Evolutionary conservation across 108 stramenopile species (phyloP), one percentile per base, ranked within the genome.

Genomic region (Cyclotella sp.): DNA sequence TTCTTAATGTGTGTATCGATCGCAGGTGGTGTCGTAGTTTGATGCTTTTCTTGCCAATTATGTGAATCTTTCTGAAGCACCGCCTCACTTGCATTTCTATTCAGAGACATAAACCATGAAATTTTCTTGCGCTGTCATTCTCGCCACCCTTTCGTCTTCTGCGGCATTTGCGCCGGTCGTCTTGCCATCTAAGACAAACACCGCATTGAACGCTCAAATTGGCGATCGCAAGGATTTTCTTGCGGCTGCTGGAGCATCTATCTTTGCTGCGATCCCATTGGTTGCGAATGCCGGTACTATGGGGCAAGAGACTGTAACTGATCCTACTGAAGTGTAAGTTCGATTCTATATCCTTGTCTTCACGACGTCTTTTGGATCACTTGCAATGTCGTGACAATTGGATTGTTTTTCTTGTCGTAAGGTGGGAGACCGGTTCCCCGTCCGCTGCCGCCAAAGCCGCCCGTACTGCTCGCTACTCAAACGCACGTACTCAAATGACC

Each of bases 401-500:
- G 40, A 16, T 39, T 39, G 1, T 39, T 40, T 41, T 9, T 47
- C 41, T n/a, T n/a, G n/a, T n/a, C n/a, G n/a, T 30, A 22, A 81
- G 79, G 41, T 93, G 92, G 92, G 92, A 93, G 73, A 90, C 89
- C 79, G 92, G 92, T 21, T 46, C 64, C 14, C 92, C 92, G 16
- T 86, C 77, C 24, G 67, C 85, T 15, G 84, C 55, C 2, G 89
- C 90, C 34, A 84, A 68, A 21, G 78, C 68, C 34, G 90, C 86
- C 19, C 88, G 93, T 39, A 62, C 65, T 15, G 91, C 85, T 11
- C 85, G 91, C 27, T 91, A 86, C 79, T 54, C 79, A 43, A 92
- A 92, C 44, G 93, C 91, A 5, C 90, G 93, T 41, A 92, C 83
- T 73, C 93, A 95, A 80, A 87, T 92, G 86, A 92, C 70, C 59